A percentile compares a stretch with the other conserved stretches of the same genome.
Evolutionary conservation across 306 rosid genomes (phyloP).

Genomic region (Chamaecrista fasciculata): DNA sequence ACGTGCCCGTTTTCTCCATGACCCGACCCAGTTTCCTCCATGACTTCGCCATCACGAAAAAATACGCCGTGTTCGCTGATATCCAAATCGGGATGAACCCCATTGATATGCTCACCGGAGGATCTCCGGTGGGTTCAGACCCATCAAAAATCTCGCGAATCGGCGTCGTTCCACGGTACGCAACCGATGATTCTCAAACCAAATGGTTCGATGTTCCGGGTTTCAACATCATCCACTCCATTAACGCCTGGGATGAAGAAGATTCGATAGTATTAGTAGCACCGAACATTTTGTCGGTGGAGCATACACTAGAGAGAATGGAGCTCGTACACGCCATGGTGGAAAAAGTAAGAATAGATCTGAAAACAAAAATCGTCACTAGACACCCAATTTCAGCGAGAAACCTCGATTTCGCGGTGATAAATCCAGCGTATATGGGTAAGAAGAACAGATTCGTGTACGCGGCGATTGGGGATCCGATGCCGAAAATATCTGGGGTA

Average conservation of each 20-base stretch:
- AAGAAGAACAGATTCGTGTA: constrained; percentile 56
- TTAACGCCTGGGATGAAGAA: constrained; percentile 91
- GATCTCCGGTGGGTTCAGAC: constrained; percentile 67
- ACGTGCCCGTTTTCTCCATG: constrained; percentile 86
- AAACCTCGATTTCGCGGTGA: constrained; percentile 69
- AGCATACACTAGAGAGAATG: constrained; percentile 74
- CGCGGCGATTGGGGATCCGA: constrained; percentile 82
- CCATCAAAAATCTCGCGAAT: constrained; percentile 53
- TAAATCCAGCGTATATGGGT: constrained; percentile 46
- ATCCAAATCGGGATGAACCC: constrained; percentile 81
- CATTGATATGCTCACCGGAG: constrained; percentile 57
- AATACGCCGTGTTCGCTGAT: constrained; percentile 63
- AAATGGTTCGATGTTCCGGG: constrained; percentile 91
- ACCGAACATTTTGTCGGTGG: constrained; percentile 71
- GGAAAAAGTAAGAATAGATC: constrained; percentile 65
- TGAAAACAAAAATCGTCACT: constrained; percentile 52
- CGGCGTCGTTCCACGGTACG: constrained; percentile 70
- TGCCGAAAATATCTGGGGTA: constrained; percentile 88
- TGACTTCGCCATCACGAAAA: constrained; percentile 80
- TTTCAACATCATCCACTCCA: constrained; percentile 68
- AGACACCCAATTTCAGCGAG: constrained; percentile 67
- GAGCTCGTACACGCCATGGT: constrained; percentile 65
- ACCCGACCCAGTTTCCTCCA: constrained; percentile 60
- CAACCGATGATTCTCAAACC: constrained; percentile 54
- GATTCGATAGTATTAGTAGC: constrained; percentile 60